Evolutionary conservation across 1,284 basidiomycete genomes (phyloP).

Genomic region (Puccinia triticina): DNA sequence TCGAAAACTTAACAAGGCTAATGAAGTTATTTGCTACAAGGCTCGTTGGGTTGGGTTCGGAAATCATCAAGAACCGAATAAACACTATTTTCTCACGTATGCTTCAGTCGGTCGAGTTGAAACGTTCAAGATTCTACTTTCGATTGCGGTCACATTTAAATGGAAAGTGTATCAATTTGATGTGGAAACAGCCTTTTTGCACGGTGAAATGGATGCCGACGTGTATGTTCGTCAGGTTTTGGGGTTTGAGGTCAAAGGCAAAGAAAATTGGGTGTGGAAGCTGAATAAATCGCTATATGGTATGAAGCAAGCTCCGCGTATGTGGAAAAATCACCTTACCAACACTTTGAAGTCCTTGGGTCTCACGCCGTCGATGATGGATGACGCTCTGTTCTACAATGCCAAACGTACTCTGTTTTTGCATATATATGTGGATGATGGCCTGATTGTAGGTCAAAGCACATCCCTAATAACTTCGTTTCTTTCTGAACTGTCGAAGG

Average conservation of each 20-base stretch:
- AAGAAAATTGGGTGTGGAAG: neutral
- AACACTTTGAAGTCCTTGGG: neutral
- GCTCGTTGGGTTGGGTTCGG: conserved; percentile 29
- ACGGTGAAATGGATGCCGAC: conserved; percentile 21
- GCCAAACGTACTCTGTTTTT: neutral
- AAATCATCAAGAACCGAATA: conserved; percentile 12
- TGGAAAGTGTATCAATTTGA: conserved; percentile 29
- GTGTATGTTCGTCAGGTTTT: conserved; percentile 23
- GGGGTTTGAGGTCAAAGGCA: neutral
- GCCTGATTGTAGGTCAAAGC: neutral
- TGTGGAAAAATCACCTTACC: neutral
- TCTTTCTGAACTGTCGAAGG: too few species aligned
- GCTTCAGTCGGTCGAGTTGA: conserved; percentile 3
- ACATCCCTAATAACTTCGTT: too few species aligned
- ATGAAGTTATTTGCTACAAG: conserved; percentile 14
- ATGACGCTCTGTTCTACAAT: conserved; percentile 4
- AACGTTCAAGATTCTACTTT: conserved; percentile 15
- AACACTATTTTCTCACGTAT: conserved; percentile 17
- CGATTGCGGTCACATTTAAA: neutral
- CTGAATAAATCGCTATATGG: conserved; percentile 21
- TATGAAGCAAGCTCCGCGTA: neutral
- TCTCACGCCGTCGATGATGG: neutral
- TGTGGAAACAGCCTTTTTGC: conserved; percentile 1
- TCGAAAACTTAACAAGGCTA: conserved; percentile 16
- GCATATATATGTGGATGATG: conserved; percentile 30